Conservation (phyloP, 129 eudicot species). For the Arctium minus region DNA sequence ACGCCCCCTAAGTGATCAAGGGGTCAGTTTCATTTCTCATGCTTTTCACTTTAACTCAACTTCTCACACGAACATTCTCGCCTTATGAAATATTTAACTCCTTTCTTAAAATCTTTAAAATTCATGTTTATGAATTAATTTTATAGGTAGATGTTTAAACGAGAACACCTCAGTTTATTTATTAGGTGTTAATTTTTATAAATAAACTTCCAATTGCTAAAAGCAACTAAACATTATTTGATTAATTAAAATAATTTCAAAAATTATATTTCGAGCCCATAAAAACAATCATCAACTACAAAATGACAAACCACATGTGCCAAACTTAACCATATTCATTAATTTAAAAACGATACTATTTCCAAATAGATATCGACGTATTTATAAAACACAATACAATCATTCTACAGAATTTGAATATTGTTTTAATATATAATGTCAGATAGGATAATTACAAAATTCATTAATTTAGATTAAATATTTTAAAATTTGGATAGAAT, state of each 20-base stretch:
- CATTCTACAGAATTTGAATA: neutral
- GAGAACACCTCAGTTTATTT: too few species aligned
- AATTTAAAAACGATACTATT: neutral
- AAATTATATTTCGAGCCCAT: conserved; percentile 7
- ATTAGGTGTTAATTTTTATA: neutral
- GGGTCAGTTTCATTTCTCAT: too few species aligned
- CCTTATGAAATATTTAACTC: too few species aligned
- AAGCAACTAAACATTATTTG: neutral
- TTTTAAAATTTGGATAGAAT: neutral
- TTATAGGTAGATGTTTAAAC: too few species aligned
- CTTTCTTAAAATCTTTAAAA: too few species aligned
- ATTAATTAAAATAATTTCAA: neutral
- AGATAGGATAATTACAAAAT: neutral
- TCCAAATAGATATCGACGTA: neutral
- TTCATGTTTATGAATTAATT: too few species aligned
- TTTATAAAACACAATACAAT: neutral
- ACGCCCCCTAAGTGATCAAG: too few species aligned
- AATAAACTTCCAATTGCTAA: neutral
- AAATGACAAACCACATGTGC: conserved; percentile 4
- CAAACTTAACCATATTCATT: neutral
- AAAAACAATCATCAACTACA: neutral
- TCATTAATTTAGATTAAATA: neutral
- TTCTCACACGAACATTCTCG: too few species aligned
- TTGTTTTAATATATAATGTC: neutral
- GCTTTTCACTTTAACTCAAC: too few species aligned